Evolutionary conservation across 345 rosid genomes (phyloP).

Genomic region (Melaleuca quinquenervia): DNA sequence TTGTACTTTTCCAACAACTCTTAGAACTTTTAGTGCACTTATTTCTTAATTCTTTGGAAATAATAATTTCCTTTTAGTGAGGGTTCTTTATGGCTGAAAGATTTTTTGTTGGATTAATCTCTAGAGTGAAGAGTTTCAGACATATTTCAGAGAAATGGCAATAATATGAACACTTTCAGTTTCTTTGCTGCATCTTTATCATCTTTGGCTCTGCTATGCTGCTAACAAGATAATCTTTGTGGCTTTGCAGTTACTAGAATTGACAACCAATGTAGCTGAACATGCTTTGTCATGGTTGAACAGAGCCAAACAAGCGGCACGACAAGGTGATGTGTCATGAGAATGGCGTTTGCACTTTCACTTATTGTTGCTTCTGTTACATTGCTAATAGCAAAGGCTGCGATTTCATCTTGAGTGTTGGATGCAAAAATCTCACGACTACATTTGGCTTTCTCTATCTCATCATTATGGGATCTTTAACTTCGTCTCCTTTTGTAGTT

Average conservation of each 20-base stretch:
- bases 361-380: background rate
- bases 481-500: background rate
- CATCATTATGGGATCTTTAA: background rate
- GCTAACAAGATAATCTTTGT: background rate
- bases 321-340: slow-evolving; percentile 32
- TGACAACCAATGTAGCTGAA: slow-evolving; percentile 49
- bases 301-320: slow-evolving; percentile 55
- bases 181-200: background rate
- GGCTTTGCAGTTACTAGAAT: slow-evolving; percentile 54
- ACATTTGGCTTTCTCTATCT: background rate
- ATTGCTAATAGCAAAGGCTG: background rate
- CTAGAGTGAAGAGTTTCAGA: background rate
- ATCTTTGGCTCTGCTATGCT: background rate
- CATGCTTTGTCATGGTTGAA: slow-evolving; percentile 64
- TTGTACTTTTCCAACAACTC: background rate
- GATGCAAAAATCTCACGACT: background rate
- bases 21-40: background rate
- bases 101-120: background rate
- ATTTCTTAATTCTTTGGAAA: background rate
- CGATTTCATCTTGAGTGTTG: background rate
- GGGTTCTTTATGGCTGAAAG: background rate
- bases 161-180: background rate
- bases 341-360: background rate
- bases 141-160: background rate
- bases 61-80: background rate